phyloP scores from a whole-genome alignment of 2,329 filamentous ascomycete species.

The Fusarium torreyae region DNA sequence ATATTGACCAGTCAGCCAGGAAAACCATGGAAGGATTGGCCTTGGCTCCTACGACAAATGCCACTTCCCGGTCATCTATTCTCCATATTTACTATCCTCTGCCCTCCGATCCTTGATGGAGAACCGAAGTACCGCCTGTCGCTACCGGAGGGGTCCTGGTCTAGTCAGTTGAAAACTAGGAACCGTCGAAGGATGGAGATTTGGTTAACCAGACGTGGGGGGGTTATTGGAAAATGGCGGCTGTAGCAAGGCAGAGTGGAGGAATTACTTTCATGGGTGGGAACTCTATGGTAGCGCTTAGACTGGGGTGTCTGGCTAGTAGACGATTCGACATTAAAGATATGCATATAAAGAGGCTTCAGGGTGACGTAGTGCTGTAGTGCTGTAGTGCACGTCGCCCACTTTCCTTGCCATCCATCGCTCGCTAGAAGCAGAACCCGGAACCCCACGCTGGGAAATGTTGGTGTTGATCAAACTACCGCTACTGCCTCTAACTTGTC shows the following conservation, averaged over 20 bases:
- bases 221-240: conserved; percentile 4
- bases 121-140: conserved; percentile 37
- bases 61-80: conserved; percentile 9
- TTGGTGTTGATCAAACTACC: conserved; percentile 24
- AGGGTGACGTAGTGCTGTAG: conserved; percentile 6
- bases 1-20: not conserved
- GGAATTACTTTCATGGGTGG: not conserved
- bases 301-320: conserved; percentile 5
- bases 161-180: too few species aligned
- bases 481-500: conserved; percentile 1
- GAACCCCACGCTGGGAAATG: conserved; percentile 15
- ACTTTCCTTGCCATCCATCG: too few species aligned
- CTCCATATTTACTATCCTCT: conserved; percentile 11
- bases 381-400: too few species aligned
- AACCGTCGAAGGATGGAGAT: conserved; percentile 1
- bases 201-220: conserved; percentile 12
- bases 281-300: conserved; percentile 12
- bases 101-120: conserved; percentile 13
- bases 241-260: conserved; percentile 17
- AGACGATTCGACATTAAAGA: not conserved
- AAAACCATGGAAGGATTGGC: conserved; percentile 1
- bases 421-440: not conserved
- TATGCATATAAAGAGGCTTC: conserved; percentile 27
- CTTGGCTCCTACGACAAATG: conserved; percentile 17
- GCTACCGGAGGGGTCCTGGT: not conserved